Conservation (phyloP, 2,329 filamentous ascomycete genomes). For the Colletotrichum noveboracense region DNA sequence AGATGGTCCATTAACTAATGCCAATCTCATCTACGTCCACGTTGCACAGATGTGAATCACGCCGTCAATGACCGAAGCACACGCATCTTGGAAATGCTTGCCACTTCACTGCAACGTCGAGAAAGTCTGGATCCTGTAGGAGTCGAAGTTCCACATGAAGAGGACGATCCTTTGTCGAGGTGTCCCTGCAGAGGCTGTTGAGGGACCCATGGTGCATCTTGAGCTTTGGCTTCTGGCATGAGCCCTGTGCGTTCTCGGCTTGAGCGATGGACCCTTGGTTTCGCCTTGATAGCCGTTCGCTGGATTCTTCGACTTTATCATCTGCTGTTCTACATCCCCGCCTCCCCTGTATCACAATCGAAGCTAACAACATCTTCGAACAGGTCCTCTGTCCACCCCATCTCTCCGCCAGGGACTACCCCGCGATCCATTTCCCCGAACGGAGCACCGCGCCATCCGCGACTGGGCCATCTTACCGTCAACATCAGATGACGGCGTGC, state of each 20-base stretch:
- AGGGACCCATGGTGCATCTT: fast-evolving
- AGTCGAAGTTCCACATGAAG: neutral
- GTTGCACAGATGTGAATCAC: neutral
- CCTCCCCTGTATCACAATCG: neutral
- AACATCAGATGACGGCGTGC: neutral
- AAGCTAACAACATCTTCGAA: neutral
- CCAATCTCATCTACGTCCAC: neutral
- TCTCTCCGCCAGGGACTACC: neutral
- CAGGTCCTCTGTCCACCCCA: neutral
- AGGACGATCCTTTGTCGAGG: fast-evolving
- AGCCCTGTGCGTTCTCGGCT: neutral
- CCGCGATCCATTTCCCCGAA: neutral
- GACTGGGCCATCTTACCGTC: fast-evolving
- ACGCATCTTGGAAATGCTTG: neutral
- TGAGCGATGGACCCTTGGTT: neutral
- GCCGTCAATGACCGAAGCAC: neutral
- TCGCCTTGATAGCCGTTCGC: neutral
- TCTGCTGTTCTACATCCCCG: neutral
- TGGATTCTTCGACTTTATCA: neutral
- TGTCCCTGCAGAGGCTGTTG: neutral
- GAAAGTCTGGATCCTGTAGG: neutral
- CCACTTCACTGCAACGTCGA: neutral
- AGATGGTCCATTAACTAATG: neutral
- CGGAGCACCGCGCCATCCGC: neutral
- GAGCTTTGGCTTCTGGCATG: neutral